These are phyloP conservation scores for Lecanosticta acicola DNA, from an alignment of 2,329 filamentous ascomycete species.

Conservation along the genomic window DNA sequence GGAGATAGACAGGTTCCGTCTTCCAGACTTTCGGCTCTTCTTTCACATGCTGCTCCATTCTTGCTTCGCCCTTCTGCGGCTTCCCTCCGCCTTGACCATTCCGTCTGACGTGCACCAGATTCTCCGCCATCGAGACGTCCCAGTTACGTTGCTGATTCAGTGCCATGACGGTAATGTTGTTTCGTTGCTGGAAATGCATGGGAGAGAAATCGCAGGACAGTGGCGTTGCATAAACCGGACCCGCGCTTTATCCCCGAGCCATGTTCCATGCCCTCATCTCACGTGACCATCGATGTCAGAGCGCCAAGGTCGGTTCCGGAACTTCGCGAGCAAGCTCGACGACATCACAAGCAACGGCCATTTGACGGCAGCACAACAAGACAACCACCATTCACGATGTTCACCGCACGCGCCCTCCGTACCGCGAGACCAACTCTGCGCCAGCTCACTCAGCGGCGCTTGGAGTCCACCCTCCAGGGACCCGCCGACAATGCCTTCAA, in stretches of 20 bases:
- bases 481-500: constrained; percentile 83
- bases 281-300: neutral
- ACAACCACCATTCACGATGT: constrained; percentile 21
- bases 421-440: constrained; percentile 25
- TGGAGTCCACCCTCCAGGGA: constrained; percentile 43
- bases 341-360: neutral
- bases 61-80: constrained; percentile 3
- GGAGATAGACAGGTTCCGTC: constrained; percentile 39
- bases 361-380: constrained; percentile 9
- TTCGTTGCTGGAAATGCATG: neutral
- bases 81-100: neutral
- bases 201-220: neutral
- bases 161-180: constrained; percentile 23
- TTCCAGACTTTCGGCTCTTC: constrained; percentile 15
- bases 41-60: neutral
- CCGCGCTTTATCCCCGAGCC: too few relatives aligned
- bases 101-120: constrained; percentile 25
- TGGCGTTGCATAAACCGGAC: too few relatives aligned
- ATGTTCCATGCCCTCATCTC: too few relatives aligned
- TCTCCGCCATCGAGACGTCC: constrained; percentile 34
- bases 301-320: too few relatives aligned
- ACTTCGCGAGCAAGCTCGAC: neutral
- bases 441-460: constrained; percentile 23
- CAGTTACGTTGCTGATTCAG: constrained; percentile 34
- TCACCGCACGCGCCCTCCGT: constrained; percentile 25